phyloP scores from a whole-genome alignment of 108 stramenopile genomes.

The Cyclostephanos tholiformis region DNA sequence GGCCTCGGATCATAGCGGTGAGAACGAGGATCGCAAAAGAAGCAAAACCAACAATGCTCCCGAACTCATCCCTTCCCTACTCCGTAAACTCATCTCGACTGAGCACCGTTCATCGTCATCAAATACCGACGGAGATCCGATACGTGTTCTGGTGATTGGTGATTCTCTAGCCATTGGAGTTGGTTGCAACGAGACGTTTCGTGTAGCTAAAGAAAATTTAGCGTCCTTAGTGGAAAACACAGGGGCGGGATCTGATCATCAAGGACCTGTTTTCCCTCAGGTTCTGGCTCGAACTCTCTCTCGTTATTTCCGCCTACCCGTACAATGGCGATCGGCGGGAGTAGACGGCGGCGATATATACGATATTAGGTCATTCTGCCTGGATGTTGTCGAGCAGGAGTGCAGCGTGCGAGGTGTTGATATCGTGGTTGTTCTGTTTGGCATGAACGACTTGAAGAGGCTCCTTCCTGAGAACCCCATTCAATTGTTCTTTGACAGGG shows the following conservation, averaged over 20 bases:
- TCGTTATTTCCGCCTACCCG: conserved; percentile 30
- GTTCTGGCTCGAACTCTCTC: conserved; percentile 63
- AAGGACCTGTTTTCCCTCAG: conserved; percentile 65
- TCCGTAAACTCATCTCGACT: neutral
- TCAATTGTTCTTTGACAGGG: neutral
- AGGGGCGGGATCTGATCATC: conserved; percentile 5
- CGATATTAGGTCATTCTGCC: conserved; percentile 54
- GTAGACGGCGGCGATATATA: conserved; percentile 71
- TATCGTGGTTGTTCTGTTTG: conserved; percentile 62
- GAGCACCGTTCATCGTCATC: conserved; percentile 7
- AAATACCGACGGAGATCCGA: conserved; percentile 27
- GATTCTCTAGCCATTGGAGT: conserved; percentile 70
- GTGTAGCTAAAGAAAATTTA: conserved; percentile 49
- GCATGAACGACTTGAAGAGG: conserved; percentile 70
- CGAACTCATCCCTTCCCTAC: neutral
- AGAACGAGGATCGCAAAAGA: neutral
- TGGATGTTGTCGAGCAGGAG: conserved; percentile 61
- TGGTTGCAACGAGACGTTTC: conserved; percentile 61
- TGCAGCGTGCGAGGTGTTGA: conserved; percentile 32
- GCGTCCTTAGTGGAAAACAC: conserved; percentile 45
- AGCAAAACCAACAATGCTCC: neutral
- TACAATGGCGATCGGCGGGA: conserved; percentile 69
- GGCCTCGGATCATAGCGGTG: neutral
- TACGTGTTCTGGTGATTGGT: conserved; percentile 63
- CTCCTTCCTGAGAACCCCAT: conserved; percentile 44